These are phyloP conservation scores for Harrya chromipes DNA, from an alignment of 768 basidiomycete genomes.

Conservation along the genomic window DNA sequence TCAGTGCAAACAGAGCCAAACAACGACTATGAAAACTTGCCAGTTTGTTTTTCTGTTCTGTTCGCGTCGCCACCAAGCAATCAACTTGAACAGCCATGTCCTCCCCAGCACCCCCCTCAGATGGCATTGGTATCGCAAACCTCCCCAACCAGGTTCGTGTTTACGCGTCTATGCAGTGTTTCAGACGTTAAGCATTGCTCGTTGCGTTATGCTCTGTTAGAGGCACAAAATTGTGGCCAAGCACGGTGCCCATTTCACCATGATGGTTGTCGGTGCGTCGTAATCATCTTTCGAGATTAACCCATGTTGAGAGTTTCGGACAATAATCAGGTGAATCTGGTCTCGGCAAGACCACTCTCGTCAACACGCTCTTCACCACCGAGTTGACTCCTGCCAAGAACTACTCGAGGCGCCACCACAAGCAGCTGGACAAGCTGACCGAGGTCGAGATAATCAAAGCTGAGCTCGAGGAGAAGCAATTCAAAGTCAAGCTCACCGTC, in stretches of 20 bases:
- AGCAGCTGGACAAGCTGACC: slow-evolving; percentile 98
- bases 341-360: slow-evolving; percentile 93
- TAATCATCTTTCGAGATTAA: neutral
- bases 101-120: slow-evolving; percentile 39
- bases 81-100: slow-evolving; percentile 23
- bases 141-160: slow-evolving; percentile 90
- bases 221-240: slow-evolving; percentile 99
- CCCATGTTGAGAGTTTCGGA: neutral
- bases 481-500: slow-evolving; percentile 98
- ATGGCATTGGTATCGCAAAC: slow-evolving; percentile 94
- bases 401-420: slow-evolving; percentile 83
- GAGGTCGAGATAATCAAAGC: slow-evolving; percentile 99
- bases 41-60: slow-evolving; percentile 16
- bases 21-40: slow-evolving; percentile 21
- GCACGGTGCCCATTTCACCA: slow-evolving; percentile 94
- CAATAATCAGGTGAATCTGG: slow-evolving; percentile 81
- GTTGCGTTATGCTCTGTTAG: slow-evolving; percentile 39
- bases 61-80: slow-evolving; percentile 22
- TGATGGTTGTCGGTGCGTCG: slow-evolving; percentile 92
- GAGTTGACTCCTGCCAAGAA: slow-evolving; percentile 92
- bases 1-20: slow-evolving; percentile 26
- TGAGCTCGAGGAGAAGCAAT: slow-evolving; percentile 97
- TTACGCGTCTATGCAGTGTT: neutral
- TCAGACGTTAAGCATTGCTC: neutral
- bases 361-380: slow-evolving; percentile 99